Evolutionary conservation across 352 stramenopile genomes (phyloP).

Genomic region (Pythium periplocum): DNA sequence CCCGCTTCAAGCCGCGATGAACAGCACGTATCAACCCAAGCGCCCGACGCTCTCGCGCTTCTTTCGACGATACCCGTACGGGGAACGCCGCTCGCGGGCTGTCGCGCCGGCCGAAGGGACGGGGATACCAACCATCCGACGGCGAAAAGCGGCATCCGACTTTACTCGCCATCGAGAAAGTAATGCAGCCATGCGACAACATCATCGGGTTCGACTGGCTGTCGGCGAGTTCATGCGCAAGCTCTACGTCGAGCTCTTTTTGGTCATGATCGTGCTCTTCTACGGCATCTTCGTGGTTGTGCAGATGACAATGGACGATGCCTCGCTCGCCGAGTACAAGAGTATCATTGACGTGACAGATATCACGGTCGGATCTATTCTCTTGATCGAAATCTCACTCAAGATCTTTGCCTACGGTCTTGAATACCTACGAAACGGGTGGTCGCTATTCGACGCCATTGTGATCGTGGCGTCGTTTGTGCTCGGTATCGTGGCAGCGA

Average conservation of each 20-base stretch:
- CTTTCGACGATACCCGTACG: slow-evolving; percentile 54
- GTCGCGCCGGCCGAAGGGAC: slow-evolving; percentile 44
- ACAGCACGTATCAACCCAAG: slow-evolving; percentile 44
- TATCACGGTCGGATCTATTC: slow-evolving; percentile 76
- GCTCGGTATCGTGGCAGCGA: slow-evolving; percentile 57
- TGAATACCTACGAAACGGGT: slow-evolving; percentile 58
- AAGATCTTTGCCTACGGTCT: slow-evolving; percentile 77
- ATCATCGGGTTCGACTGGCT: slow-evolving; percentile 40
- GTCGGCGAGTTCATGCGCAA: slow-evolving; percentile 81
- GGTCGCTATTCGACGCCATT: slow-evolving; percentile 76
- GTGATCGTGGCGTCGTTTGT: slow-evolving; percentile 80
- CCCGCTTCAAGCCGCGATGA: slow-evolving; percentile 19
- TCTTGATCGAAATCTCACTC: slow-evolving; percentile 74
- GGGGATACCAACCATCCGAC: slow-evolving; percentile 10
- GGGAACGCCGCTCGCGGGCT: slow-evolving; percentile 49
- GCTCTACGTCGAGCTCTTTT: slow-evolving; percentile 84
- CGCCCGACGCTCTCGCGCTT: slow-evolving; percentile 53
- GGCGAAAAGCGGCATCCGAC: slow-evolving; percentile 35
- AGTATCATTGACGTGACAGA: slow-evolving; percentile 71
- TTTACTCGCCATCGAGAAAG: slow-evolving; percentile 26
- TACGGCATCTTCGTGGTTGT: slow-evolving; percentile 83
- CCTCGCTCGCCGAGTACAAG: slow-evolving; percentile 49
- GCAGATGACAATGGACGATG: slow-evolving; percentile 73
- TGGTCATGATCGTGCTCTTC: slow-evolving; percentile 82
- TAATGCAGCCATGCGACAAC: slow-evolving; percentile 20